Conservation (phyloP, 768 basidiomycete species). For the Boletus fagicola region DNA sequence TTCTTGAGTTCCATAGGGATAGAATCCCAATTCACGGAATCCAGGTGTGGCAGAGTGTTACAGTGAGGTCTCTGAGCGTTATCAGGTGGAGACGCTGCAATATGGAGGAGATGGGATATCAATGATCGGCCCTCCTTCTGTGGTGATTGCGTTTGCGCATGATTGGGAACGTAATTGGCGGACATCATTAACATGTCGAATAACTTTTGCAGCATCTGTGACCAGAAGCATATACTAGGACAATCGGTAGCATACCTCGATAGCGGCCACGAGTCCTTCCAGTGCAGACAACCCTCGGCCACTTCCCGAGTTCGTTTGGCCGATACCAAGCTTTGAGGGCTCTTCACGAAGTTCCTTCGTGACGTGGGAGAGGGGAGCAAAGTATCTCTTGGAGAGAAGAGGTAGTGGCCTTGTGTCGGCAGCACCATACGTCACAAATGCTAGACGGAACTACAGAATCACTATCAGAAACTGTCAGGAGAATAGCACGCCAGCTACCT, state of each 20-base stretch:
- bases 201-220: conserved; percentile 39
- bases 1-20: conserved; percentile 61
- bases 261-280: conserved; percentile 66
- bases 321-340: conserved; percentile 53
- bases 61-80: conserved; percentile 49
- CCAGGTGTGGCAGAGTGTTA: conserved; percentile 49
- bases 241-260: conserved; percentile 53
- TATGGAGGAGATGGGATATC: conserved; percentile 54
- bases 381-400: conserved; percentile 57
- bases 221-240: not conserved
- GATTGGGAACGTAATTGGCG: conserved; percentile 12
- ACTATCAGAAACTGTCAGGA: not conserved
- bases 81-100: conserved; percentile 60
- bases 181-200: conserved; percentile 35
- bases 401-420: conserved; percentile 56
- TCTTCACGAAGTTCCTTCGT: conserved; percentile 47
- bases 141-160: conserved; percentile 19
- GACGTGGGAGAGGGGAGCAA: conserved; percentile 42
- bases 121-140: conserved; percentile 31
- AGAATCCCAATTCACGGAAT: conserved; percentile 57
- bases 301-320: conserved; percentile 49
- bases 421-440: conserved; percentile 61
- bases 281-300: conserved; percentile 61
- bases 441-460: conserved; percentile 41
- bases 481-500: conserved; percentile 30